Conservation (phyloP, 495 filamentous ascomycete species). For the Podospora pseudocomata region DNA sequence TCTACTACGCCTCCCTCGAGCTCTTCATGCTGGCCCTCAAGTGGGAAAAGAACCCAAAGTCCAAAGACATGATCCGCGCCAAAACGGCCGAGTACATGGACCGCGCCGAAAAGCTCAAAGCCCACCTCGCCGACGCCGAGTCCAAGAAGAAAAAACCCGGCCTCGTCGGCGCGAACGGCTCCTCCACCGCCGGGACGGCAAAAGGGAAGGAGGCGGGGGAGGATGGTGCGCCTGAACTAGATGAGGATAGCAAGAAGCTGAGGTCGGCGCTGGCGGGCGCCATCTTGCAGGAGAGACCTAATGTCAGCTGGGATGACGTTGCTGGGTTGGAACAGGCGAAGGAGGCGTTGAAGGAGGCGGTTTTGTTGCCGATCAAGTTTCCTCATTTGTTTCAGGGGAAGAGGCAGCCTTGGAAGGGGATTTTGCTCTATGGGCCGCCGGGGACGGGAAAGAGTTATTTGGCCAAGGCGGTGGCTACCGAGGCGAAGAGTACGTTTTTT, state of each 20-base stretch:
- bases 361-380: slow-evolving; percentile 96
- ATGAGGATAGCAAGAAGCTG: slow-evolving; percentile 93
- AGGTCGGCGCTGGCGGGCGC: slow-evolving; percentile 85
- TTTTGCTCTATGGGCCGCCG: slow-evolving; percentile 91
- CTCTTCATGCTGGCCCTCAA: slow-evolving; percentile 95
- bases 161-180: slow-evolving; percentile 84
- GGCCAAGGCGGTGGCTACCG: slow-evolving; percentile 95
- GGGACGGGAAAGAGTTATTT: slow-evolving; percentile 97
- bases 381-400: slow-evolving; percentile 96
- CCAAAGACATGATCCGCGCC: slow-evolving; percentile 91
- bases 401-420: slow-evolving; percentile 96
- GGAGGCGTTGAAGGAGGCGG: slow-evolving; percentile 95
- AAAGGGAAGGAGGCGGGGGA: slow-evolving; percentile 51
- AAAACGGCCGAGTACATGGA: slow-evolving; percentile 98
- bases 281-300: slow-evolving; percentile 90
- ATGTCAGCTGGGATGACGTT: slow-evolving; percentile 96
- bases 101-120: slow-evolving; percentile 94
- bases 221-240: slow-evolving; percentile 61
- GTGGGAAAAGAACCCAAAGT: slow-evolving; percentile 96
- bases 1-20: slow-evolving; percentile 90
- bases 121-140: slow-evolving; percentile 75
- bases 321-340: slow-evolving; percentile 94
- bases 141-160: slow-evolving; percentile 66
- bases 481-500: slow-evolving; percentile 99
- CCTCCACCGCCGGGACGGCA: slow-evolving; percentile 61